Percentiles rank a stretch among this genome's conserved stretches.
These are phyloP conservation scores for Xylaria sp. DNA, from an alignment of 2,329 filamentous ascomycete genomes.

Conservation along the genomic window DNA sequence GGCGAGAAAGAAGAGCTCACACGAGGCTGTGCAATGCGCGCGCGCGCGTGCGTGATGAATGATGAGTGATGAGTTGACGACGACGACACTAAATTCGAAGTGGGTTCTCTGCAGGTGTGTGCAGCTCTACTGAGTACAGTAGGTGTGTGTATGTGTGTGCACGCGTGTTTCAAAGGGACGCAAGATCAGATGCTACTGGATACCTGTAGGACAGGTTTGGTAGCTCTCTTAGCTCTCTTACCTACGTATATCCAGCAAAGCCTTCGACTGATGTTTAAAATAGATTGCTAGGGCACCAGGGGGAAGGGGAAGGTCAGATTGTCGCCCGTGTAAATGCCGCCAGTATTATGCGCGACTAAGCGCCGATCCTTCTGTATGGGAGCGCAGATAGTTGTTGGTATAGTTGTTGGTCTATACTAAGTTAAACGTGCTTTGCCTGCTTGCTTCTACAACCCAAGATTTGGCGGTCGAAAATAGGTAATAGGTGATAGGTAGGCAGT, in stretches of 20 bases:
- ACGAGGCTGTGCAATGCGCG: conserved; percentile 28
- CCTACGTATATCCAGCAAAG: conserved; percentile 7
- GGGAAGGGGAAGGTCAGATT: conserved; percentile 13
- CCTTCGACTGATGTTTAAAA: conserved; percentile 33
- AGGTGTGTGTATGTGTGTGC: neutral
- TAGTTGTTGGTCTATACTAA: no score
- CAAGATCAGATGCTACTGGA: conserved; percentile 8
- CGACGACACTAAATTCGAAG: conserved; percentile 9
- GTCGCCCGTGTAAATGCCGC: conserved; percentile 11
- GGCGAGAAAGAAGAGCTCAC: conserved; percentile 6
- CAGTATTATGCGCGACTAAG: conserved; percentile 28
- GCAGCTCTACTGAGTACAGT: neutral
- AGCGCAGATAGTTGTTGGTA: neutral
- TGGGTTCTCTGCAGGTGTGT: neutral
- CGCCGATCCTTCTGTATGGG: conserved; percentile 30
- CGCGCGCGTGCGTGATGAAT: neutral
- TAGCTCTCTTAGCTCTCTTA: no score
- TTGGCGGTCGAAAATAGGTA: no score
- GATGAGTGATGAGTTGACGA: conserved; percentile 3
- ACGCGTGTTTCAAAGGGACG: conserved; percentile 25
- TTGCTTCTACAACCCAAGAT: no score
- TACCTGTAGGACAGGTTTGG: neutral
- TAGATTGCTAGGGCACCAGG: conserved; percentile 29
- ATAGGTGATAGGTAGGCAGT: no score
- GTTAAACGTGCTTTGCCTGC: no score